phyloP scores from a whole-genome alignment of 2,329 filamentous ascomycete species.

The Trichophyton equinum region DNA sequence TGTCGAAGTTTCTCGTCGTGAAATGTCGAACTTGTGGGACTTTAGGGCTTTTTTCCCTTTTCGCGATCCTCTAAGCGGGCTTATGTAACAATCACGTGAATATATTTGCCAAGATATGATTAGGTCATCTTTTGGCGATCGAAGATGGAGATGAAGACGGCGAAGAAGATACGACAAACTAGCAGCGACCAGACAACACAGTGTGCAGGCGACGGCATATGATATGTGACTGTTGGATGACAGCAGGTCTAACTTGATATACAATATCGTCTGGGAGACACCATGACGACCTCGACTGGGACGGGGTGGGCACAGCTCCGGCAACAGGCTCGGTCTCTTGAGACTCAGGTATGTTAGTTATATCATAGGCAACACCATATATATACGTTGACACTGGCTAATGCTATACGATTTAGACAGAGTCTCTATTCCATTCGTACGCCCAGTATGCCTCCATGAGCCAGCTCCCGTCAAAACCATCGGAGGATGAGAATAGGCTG shows the following conservation, averaged over 20 bases:
- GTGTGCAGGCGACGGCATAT: not conserved
- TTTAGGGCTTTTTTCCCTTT: slow-evolving; percentile 27
- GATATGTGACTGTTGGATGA: not conserved
- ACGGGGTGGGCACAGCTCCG: slow-evolving; percentile 85
- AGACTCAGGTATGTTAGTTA: slow-evolving; percentile 60
- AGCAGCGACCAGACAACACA: not conserved
- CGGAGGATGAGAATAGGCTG: slow-evolving; percentile 67
- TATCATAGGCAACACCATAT: too few relatives aligned
- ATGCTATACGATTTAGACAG: slow-evolving; percentile 49
- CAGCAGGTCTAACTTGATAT: not conserved
- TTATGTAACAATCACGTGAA: not conserved
- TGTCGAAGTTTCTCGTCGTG: slow-evolving; percentile 7
- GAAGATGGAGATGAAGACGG: not conserved
- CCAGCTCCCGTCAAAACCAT: slow-evolving; percentile 69
- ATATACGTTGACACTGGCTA: not conserved
- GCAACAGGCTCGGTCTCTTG: slow-evolving; percentile 76
- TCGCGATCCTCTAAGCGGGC: slow-evolving; percentile 14
- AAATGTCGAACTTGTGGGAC: slow-evolving; percentile 31
- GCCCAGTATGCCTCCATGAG: slow-evolving; percentile 77
- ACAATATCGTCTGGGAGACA: not conserved
- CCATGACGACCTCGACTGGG: slow-evolving; percentile 45
- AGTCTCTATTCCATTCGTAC: slow-evolving; percentile 58
- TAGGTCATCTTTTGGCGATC: not conserved
- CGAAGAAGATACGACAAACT: not conserved
- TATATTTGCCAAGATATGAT: not conserved